These are phyloP conservation scores for Candolleomyces efflorescens DNA, from an alignment of 768 basidiomycete species.

Conservation along the genomic window DNA sequence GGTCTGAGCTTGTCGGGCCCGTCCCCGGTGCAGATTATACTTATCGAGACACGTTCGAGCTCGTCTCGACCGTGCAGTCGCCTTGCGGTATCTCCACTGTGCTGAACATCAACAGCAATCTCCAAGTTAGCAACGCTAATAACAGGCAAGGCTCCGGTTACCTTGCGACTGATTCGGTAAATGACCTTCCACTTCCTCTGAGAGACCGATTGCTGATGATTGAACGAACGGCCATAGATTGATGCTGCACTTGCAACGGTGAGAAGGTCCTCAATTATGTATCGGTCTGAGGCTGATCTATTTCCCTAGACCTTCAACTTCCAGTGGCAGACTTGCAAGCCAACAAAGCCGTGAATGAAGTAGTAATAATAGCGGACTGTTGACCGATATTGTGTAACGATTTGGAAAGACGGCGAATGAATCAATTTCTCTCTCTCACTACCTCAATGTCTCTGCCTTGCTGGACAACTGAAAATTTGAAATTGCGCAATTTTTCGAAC, in stretches of 20 bases:
- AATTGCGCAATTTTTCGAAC: no score
- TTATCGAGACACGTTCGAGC: constrained; percentile 12
- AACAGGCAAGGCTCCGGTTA: neutral
- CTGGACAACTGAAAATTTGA: no score
- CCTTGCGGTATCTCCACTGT: constrained; percentile 15
- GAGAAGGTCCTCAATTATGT: no score
- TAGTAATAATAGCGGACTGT: no score
- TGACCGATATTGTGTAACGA: no score
- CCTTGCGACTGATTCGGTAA: neutral
- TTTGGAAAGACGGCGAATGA: no score
- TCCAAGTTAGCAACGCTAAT: constrained; percentile 11
- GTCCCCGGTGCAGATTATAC: constrained; percentile 12
- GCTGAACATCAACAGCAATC: constrained; percentile 14
- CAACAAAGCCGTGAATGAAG: no score
- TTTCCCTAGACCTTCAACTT: neutral
- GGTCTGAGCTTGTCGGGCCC: constrained; percentile 7
- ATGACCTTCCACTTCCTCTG: neutral
- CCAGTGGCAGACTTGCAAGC: constrained; percentile 1
- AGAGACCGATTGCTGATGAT: neutral
- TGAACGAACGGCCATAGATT: no score
- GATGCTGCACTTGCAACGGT: no score
- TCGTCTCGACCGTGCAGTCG: constrained; percentile 9
- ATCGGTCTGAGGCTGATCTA: no score
- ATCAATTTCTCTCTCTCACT: no score
- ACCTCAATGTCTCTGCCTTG: no score